These are phyloP conservation scores for Solanum hybrid DNA, from an alignment of 305 asterid species.

Conservation along the genomic window DNA sequence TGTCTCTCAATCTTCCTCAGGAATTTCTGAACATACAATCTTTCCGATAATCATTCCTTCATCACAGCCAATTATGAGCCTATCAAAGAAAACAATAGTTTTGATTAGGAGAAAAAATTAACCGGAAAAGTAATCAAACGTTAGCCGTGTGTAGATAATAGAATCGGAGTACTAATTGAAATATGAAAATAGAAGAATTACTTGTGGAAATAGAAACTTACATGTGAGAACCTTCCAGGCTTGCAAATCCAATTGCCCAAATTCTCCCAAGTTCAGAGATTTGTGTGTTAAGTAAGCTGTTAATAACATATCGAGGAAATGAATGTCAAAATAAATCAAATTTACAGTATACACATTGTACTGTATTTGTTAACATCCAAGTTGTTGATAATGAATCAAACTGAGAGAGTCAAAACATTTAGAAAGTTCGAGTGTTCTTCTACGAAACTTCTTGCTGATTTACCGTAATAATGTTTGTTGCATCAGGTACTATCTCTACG, in stretches of 20 bases:
- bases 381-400: background rate
- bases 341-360: background rate
- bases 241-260: conserved; percentile 42
- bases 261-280: conserved; percentile 61
- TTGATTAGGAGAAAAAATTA: background rate
- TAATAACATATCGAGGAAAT: background rate
- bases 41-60: conserved; percentile 14
- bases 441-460: background rate
- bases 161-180: background rate
- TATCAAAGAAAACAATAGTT: background rate
- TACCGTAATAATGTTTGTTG: background rate
- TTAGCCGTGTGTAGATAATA: background rate
- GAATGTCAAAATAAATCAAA: background rate
- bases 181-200: background rate
- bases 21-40: background rate
- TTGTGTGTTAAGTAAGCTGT: conserved; percentile 53
- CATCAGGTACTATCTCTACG: background rate
- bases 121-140: background rate
- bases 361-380: background rate
- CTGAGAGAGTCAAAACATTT: no score
- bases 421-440: background rate
- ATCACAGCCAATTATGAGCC: conserved; percentile 13
- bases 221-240: conserved; percentile 53
- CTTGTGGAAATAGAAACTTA: conserved; percentile 10
- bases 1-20: background rate